Evolutionary conservation across 2,329 filamentous ascomycete species (phyloP).

Genomic region (Sclerotinia subarctica): DNA sequence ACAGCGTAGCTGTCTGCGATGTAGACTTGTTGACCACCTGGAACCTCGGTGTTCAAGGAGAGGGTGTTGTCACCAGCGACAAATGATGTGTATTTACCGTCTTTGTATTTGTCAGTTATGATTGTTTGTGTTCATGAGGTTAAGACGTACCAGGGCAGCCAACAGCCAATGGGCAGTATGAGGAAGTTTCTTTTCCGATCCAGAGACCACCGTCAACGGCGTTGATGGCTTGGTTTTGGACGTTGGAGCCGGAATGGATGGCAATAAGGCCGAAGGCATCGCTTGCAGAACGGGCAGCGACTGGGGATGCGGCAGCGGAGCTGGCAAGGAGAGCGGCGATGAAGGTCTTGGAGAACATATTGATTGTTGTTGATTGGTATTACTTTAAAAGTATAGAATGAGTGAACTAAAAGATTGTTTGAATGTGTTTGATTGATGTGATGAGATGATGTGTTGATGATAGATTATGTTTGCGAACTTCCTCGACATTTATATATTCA

Average conservation of each 20-base stretch:
- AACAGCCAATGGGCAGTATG: conserved; percentile 27
- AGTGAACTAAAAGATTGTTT: background rate
- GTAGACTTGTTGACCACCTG: conserved; percentile 20
- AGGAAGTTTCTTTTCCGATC: conserved; percentile 11
- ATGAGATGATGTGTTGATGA: conserved; percentile 2
- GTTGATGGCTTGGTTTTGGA: conserved; percentile 15
- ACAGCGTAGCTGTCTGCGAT: background rate
- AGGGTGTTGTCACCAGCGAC: fast-evolving
- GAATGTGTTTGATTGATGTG: background rate
- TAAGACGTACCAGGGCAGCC: conserved; percentile 8
- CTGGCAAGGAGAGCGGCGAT: conserved; percentile 20
- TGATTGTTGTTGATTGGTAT: conserved; percentile 13
- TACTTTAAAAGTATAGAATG: background rate
- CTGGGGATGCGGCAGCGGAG: conserved; percentile 20
- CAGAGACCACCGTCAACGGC: background rate
- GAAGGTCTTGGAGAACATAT: conserved; percentile 23
- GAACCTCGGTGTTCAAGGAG: background rate
- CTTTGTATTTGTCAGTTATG: background rate
- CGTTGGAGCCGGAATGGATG: background rate
- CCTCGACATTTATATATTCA: conserved; percentile 15
- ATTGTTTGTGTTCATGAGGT: background rate
- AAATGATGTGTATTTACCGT: background rate
- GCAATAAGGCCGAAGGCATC: conserved; percentile 25
- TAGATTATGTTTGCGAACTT: background rate
- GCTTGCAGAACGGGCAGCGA: background rate